Percentiles rank a stretch among this genome's conserved stretches.
Conservation (phyloP, 129 eudicot genomes). For the Rutidosis leptorrhynchoides region DNA sequence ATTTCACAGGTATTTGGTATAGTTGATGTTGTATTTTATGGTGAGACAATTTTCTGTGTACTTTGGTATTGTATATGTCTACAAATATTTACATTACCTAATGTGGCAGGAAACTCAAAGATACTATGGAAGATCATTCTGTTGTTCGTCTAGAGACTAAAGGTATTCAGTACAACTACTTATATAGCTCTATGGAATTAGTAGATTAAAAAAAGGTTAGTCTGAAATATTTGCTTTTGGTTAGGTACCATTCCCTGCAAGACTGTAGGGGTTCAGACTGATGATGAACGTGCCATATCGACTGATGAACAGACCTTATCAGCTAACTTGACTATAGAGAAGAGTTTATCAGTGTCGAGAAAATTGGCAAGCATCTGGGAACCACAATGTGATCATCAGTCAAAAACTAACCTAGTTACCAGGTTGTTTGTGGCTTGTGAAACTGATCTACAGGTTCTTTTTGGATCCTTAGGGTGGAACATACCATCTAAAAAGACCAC, state of each 20-base stretch:
- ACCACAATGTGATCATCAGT: constrained; percentile 33
- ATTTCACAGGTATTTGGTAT: constrained; percentile 1
- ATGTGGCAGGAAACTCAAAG: constrained; percentile 41
- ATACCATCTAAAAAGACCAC: constrained; percentile 28
- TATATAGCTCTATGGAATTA: constrained; percentile 3
- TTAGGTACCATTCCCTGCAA: constrained; percentile 38
- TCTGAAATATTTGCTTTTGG: constrained; percentile 15
- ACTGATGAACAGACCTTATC: constrained; percentile 46
- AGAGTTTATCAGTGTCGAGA: constrained; percentile 35
- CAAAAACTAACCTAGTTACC: constrained; percentile 44
- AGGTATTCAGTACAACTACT: constrained; percentile 23
- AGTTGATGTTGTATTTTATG: not conserved
- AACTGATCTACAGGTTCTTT: constrained; percentile 60
- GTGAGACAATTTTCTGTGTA: not conserved
- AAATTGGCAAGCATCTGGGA: constrained; percentile 59
- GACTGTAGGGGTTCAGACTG: constrained; percentile 71
- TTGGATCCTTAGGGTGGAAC: constrained; percentile 52
- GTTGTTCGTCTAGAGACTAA: constrained; percentile 24
- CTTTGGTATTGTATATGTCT: not conserved
- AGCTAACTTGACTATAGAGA: constrained; percentile 22
- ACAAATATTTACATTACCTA: constrained; percentile 13
- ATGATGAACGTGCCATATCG: constrained; percentile 20
- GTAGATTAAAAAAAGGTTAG: no score
- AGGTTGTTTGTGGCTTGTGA: constrained; percentile 70
- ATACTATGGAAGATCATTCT: constrained; percentile 35